These are phyloP conservation scores for Passalora sequoiae DNA, from an alignment of 2,329 filamentous ascomycete species.

Conservation along the genomic window DNA sequence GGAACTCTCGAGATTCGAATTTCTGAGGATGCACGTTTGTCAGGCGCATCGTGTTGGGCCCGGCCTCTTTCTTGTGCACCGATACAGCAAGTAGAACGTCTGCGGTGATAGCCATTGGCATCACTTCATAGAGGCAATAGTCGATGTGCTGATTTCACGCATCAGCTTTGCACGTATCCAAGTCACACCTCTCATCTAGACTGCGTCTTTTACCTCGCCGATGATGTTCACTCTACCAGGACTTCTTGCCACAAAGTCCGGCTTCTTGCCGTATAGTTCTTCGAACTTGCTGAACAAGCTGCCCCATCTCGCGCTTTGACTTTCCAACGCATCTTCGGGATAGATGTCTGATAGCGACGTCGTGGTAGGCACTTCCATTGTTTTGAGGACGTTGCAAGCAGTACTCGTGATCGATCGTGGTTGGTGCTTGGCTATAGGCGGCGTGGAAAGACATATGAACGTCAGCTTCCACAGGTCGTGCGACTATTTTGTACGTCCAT, in stretches of 20 bases:
- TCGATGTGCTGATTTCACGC: slow-evolving; percentile 90
- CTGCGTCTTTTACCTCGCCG: slow-evolving; percentile 69
- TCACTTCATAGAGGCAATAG: slow-evolving; percentile 92
- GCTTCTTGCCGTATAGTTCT: slow-evolving; percentile 60
- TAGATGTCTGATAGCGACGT: slow-evolving; percentile 77
- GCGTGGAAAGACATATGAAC: no score
- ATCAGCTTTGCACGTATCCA: no score
- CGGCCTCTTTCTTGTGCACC: slow-evolving; percentile 48
- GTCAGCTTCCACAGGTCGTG: background rate
- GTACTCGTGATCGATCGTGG: background rate
- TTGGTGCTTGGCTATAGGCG: background rate
- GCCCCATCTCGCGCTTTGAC: slow-evolving; percentile 71
- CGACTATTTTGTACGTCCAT: background rate
- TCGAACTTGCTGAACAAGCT: slow-evolving; percentile 67
- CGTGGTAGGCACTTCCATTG: slow-evolving; percentile 63
- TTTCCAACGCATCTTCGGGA: slow-evolving; percentile 62
- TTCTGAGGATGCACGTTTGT: slow-evolving; percentile 71
- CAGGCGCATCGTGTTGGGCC: slow-evolving; percentile 64
- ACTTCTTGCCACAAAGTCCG: slow-evolving; percentile 80
- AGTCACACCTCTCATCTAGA: no score
- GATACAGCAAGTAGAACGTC: slow-evolving; percentile 83
- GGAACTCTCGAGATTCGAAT: slow-evolving; percentile 71
- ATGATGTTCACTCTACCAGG: slow-evolving; percentile 97
- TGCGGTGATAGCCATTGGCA: slow-evolving; percentile 91
- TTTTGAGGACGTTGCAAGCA: background rate